These are phyloP conservation scores for Rhizopus stolonifer DNA, from an alignment of 371 early-diverging fungal species.

Conservation along the genomic window DNA sequence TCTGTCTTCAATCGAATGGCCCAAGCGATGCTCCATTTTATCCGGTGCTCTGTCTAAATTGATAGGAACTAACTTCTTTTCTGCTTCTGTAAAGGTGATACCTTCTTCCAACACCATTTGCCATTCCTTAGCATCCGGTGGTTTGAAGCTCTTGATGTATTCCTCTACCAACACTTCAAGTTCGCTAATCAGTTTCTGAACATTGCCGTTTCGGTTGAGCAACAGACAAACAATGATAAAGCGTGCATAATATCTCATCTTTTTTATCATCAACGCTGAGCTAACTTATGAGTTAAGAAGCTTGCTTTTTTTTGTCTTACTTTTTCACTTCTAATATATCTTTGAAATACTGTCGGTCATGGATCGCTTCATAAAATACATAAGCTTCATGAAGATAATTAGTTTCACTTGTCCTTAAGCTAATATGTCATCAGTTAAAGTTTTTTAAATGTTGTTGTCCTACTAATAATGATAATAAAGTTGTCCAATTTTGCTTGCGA, in stretches of 20 bases:
- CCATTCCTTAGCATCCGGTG: slow-evolving; percentile 92
- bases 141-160: slow-evolving; percentile 81
- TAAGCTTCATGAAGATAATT: slow-evolving; percentile 92
- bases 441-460: slow-evolving; percentile 16
- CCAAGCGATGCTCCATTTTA: slow-evolving; percentile 63
- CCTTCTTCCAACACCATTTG: slow-evolving; percentile 89
- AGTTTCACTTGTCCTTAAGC: slow-evolving; percentile 91
- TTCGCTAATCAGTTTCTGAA: slow-evolving; percentile 78
- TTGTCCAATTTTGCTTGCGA: slow-evolving; percentile 97
- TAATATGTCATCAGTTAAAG: slow-evolving; percentile 15
- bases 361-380: slow-evolving; percentile 95
- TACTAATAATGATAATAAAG: slow-evolving; percentile 88
- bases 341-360: slow-evolving; percentile 91
- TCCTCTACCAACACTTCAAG: slow-evolving; percentile 82
- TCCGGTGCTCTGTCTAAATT: slow-evolving; percentile 60
- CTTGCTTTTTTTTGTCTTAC: slow-evolving; percentile 30
- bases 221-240: slow-evolving; percentile 94
- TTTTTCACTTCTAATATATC: slow-evolving; percentile 89
- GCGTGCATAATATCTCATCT: slow-evolving; percentile 94
- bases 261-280: slow-evolving; percentile 91
- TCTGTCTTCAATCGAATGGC: slow-evolving; percentile 55
- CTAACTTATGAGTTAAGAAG: slow-evolving; percentile 36
- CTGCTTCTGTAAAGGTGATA: slow-evolving; percentile 86
- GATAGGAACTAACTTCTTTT: slow-evolving; percentile 79
- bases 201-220: slow-evolving; percentile 77